Conservation (phyloP, 139 green algal genomes). For the Chlamydomonas asymmetrica region DNA sequence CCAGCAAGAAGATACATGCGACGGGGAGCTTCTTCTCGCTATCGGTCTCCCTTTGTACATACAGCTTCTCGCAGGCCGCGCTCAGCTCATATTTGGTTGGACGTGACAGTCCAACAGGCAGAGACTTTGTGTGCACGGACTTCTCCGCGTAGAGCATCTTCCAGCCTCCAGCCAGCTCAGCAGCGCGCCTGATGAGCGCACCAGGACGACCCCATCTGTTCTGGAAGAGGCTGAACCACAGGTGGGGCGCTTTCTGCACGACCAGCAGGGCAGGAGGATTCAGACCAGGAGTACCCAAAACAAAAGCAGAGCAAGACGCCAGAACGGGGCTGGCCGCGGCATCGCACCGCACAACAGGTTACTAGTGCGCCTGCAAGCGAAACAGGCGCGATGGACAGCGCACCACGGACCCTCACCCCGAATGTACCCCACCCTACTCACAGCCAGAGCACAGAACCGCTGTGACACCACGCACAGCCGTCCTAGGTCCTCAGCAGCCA, state of each 20-base stretch:
- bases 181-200: neutral
- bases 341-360: neutral
- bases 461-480: neutral
- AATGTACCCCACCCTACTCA: no score
- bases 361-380: neutral
- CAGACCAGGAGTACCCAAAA: neutral
- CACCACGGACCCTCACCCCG: no score
- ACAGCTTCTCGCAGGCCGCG: neutral
- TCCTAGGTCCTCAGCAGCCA: neutral
- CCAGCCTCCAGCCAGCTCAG: neutral
- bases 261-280: no score
- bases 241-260: neutral
- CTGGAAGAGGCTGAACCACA: constrained; percentile 1
- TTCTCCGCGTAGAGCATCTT: neutral
- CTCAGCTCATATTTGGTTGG: no score
- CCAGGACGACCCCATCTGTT: constrained; percentile 8
- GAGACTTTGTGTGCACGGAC: neutral
- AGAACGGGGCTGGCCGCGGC: neutral
- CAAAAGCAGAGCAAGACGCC: neutral
- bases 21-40: constrained; percentile 8
- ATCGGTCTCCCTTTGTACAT: neutral
- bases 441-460: neutral
- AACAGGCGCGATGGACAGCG: no score
- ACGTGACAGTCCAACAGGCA: neutral
- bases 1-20: constrained; percentile 37